These are phyloP conservation scores for Leptographium flavum DNA, from an alignment of 2,329 filamentous ascomycete genomes.

Conservation along the genomic window DNA sequence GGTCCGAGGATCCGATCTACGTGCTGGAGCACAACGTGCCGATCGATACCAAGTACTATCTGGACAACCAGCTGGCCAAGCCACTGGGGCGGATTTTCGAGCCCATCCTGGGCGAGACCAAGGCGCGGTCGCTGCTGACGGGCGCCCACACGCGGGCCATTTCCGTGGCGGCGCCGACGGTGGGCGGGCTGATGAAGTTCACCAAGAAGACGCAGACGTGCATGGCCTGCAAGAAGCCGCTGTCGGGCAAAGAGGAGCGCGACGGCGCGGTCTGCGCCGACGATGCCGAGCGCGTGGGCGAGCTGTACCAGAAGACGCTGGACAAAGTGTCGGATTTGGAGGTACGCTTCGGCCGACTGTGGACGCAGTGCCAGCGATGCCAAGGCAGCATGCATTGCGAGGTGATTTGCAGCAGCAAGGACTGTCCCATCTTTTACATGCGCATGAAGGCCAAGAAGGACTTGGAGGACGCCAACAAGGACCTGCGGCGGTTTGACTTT, in stretches of 20 bases:
- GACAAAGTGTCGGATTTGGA: constrained; percentile 84
- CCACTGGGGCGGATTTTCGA: constrained; percentile 93
- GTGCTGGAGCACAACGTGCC: constrained; percentile 96
- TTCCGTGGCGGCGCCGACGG: constrained; percentile 75
- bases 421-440: constrained; percentile 99
- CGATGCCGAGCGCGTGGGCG: constrained; percentile 72
- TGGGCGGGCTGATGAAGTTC: constrained; percentile 96
- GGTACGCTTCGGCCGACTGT: constrained; percentile 79
- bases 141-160: constrained; percentile 94
- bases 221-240: constrained; percentile 97
- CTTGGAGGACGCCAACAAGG: constrained; percentile 85
- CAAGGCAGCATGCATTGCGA: constrained; percentile 97
- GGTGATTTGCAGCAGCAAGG: constrained; percentile 90
- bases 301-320: constrained; percentile 86
- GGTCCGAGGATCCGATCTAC: constrained; percentile 92
- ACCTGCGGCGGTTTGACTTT: constrained; percentile 76
- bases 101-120: constrained; percentile 78
- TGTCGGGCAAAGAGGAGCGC: constrained; percentile 62
- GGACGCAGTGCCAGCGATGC: constrained; percentile 96
- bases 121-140: constrained; percentile 70
- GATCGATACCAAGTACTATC: constrained; percentile 96
- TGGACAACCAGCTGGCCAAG: constrained; percentile 96
- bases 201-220: constrained; percentile 95
- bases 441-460: constrained; percentile 99
- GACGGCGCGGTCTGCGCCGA: constrained; percentile 71